These are phyloP conservation scores for Catharanthus roseus DNA, from an alignment of 257 asterid species.

Conservation along the genomic window DNA sequence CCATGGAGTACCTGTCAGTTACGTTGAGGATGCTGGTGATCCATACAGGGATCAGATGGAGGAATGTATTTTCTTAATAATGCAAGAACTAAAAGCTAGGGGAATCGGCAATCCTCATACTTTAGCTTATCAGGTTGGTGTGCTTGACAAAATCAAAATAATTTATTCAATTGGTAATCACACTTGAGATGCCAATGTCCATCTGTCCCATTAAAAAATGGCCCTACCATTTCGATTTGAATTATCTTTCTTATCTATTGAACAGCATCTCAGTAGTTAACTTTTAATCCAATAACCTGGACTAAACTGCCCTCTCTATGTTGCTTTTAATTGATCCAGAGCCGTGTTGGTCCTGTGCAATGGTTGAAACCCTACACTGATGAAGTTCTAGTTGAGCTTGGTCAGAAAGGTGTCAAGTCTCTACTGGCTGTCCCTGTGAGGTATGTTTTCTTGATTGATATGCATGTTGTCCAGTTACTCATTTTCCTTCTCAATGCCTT, in stretches of 20 bases:
- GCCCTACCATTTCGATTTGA: not conserved
- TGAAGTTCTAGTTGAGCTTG: constrained; percentile 94
- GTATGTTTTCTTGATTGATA: constrained; percentile 25
- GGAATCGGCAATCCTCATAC: constrained; percentile 65
- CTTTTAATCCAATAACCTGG: not conserved
- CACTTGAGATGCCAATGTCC: not conserved
- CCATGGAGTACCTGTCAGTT: constrained; percentile 94
- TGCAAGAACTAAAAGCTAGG: constrained; percentile 87
- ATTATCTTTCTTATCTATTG: not conserved
- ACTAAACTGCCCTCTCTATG: not conserved
- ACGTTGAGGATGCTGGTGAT: constrained; percentile 89
- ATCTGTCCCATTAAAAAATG: not conserved
- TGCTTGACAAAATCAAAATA: not conserved
- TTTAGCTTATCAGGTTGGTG: constrained; percentile 82
- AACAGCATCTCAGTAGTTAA: not conserved
- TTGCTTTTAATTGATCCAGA: constrained; percentile 34
- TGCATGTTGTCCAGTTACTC: not conserved
- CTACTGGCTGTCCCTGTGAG: constrained; percentile 92
- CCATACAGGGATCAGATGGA: constrained; percentile 95
- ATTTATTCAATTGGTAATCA: not conserved
- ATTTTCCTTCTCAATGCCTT: not conserved
- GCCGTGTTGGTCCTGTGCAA: constrained; percentile 98
- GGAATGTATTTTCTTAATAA: constrained; percentile 76
- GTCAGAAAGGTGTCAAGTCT: constrained; percentile 77
- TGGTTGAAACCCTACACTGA: constrained; percentile 98